Base-by-base conservation (phyloP, 441 rosid species). In the Erodium trifolium region DNA sequence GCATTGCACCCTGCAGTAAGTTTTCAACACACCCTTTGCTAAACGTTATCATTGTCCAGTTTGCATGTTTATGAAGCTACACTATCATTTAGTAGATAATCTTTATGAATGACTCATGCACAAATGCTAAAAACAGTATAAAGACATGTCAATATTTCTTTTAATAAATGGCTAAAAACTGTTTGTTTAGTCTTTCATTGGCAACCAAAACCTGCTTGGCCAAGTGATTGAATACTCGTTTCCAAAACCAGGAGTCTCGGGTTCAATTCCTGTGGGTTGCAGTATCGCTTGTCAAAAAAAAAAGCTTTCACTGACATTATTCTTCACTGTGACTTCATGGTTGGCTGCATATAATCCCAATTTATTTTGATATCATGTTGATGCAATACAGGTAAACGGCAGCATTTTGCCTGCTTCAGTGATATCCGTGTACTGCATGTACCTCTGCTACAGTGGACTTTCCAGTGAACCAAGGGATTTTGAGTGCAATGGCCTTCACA, bases 401-500 rank as follows among this genome's bases (percentile, higher is more conserved):
- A 94, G 99, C 82, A 97, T 94, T 69, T 84, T 94, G 83, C 99
- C 99, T n/a, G 98, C 99, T 63, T 87, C 98, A 0, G 91, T 94
- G 74, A 82, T 92, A 80, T 87, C 99, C 1, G 79, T 88, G 67
- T 94, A 94, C 69, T 92, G 98, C 81, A 94, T 96, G 65, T 90
- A 94, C 78, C 87, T 94, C 71, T 94, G 99, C 87, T 94, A 77
- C 81, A 94, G 96, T 67, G 99, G 90, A 70, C 99, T 94, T 71
- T 88, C 99, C 14, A 88, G 98, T 64, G 99, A 94, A 80, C 99
- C 99, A 7, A 88, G 78, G 67, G 87, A 77, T 67, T 94, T 92
- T 57, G 94, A 19, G 7, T 94, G 99, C 87, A 94, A 94, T 80
- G 99, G 97, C 69, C 97, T 94, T 63, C 63, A 57, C 63, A 84